phyloP scores from a whole-genome alignment of 2,329 filamentous ascomycete species.

The Arthrinium puccinioides region DNA sequence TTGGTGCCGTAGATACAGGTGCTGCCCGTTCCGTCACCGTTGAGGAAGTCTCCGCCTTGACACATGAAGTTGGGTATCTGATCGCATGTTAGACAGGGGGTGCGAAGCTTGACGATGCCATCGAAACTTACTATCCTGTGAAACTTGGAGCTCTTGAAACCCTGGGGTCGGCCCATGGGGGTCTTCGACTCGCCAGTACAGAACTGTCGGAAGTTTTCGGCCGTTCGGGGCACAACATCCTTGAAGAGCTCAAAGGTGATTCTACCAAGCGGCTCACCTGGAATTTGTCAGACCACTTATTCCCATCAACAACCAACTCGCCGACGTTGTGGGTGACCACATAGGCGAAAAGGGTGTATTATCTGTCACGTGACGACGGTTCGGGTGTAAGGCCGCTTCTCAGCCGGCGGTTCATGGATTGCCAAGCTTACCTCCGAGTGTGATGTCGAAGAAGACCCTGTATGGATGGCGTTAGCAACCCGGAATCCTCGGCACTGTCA shows the following conservation, averaged over 20 bases:
- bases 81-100: neutral
- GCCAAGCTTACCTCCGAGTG: slow-evolving; percentile 59
- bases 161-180: slow-evolving; percentile 67
- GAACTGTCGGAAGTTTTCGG: slow-evolving; percentile 95
- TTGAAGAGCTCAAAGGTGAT: slow-evolving; percentile 89
- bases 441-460: slow-evolving; percentile 70
- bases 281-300: neutral
- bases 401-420: too few relatives aligned
- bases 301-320: neutral
- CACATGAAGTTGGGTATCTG: slow-evolving; percentile 97
- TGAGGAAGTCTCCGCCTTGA: slow-evolving; percentile 92
- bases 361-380: slow-evolving; percentile 1
- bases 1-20: slow-evolving; percentile 81
- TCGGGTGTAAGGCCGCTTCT: neutral
- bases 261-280: slow-evolving; percentile 78
- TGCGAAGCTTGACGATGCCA: neutral
- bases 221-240: slow-evolving; percentile 76
- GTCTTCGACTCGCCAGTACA: slow-evolving; percentile 91
- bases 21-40: slow-evolving; percentile 85
- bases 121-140: slow-evolving; percentile 70
- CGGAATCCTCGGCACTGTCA: slow-evolving; percentile 18
- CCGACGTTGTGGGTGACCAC: neutral
- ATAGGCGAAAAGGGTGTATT: neutral
- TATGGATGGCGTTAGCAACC: slow-evolving; percentile 1
- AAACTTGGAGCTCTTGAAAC: slow-evolving; percentile 92